phyloP scores from a whole-genome alignment of 176 grass and related monocot genomes.

The Musa troglodytarum region DNA sequence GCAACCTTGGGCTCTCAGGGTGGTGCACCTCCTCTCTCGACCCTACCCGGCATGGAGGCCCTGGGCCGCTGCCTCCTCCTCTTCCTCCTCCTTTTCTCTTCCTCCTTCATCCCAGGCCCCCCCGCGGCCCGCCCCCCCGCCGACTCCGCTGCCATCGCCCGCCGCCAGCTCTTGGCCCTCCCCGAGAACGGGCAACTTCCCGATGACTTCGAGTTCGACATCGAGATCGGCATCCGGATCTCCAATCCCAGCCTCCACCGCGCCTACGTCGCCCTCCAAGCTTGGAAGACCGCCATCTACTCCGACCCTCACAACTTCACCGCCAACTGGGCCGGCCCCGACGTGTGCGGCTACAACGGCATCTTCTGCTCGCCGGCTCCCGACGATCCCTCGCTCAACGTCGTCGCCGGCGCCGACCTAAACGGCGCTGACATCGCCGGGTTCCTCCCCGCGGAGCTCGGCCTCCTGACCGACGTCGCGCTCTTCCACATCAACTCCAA shows the following conservation, averaged over 20 bases:
- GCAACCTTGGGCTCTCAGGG: too few species aligned
- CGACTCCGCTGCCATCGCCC: not conserved
- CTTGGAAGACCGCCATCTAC: not conserved
- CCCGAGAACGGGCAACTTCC: not conserved
- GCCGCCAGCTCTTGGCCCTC: not conserved
- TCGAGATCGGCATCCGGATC: constrained; percentile 1
- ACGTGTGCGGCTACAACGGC: not conserved
- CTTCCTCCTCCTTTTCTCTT: not conserved
- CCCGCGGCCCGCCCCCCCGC: not conserved
- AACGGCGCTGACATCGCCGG: not conserved
- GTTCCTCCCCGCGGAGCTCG: not conserved
- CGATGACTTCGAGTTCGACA: not conserved
- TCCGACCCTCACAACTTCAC: not conserved
- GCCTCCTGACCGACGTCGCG: not conserved
- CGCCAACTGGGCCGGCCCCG: not conserved
- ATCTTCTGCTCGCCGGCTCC: not conserved
- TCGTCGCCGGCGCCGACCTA: not conserved
- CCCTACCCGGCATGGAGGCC: not conserved
- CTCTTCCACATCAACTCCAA: not conserved
- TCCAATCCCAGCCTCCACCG: not conserved
- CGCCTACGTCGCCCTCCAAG: not conserved
- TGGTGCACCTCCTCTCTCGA: not conserved
- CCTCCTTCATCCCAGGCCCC: not conserved
- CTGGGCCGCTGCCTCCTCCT: not conserved
- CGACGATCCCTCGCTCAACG: not conserved